Percentiles rank a stretch among this genome's conserved stretches.
Conservation (phyloP, 1,139 yeast genomes). For the Zhuliangozyma blackwelliae region DNA sequence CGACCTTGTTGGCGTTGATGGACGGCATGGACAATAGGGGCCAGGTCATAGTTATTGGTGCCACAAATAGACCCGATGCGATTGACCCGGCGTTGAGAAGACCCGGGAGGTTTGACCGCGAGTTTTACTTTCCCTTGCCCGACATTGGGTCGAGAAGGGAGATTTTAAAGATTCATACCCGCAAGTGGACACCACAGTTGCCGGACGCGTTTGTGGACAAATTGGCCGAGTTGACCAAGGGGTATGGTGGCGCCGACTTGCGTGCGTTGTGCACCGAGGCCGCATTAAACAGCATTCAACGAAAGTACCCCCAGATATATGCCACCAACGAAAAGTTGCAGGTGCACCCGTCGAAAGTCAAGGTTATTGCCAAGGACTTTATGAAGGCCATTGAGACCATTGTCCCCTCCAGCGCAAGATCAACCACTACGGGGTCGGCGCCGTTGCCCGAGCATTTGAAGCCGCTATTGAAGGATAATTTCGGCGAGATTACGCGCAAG, state of each 20-base stretch:
- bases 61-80: slow-evolving; percentile 96
- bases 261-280: slow-evolving; percentile 95
- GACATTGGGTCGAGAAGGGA: slow-evolving; percentile 73
- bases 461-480: slow-evolving; percentile 54
- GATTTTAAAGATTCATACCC: slow-evolving; percentile 80
- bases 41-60: slow-evolving; percentile 96
- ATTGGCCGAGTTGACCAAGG: slow-evolving; percentile 81
- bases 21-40: slow-evolving; percentile 99
- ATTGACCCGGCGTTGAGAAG: slow-evolving; percentile 96
- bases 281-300: slow-evolving; percentile 85
- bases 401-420: slow-evolving; percentile 88
- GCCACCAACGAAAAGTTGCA: slow-evolving; percentile 66
- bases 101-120: slow-evolving; percentile 97
- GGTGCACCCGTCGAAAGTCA: slow-evolving; percentile 68
- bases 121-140: slow-evolving; percentile 93
- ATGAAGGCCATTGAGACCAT: slow-evolving; percentile 82
- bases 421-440: slow-evolving; percentile 68
- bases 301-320: slow-evolving; percentile 92
- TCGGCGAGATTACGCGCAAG: slow-evolving; percentile 43
- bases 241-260: slow-evolving; percentile 97
- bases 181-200: slow-evolving; percentile 80
- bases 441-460: slow-evolving; percentile 74
- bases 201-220: slow-evolving; percentile 54
- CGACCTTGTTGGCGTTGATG: slow-evolving; percentile 91
- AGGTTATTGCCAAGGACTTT: slow-evolving; percentile 82